Conservation (phyloP, 208 protist genomes). For the Leishmania arabica region DNA sequence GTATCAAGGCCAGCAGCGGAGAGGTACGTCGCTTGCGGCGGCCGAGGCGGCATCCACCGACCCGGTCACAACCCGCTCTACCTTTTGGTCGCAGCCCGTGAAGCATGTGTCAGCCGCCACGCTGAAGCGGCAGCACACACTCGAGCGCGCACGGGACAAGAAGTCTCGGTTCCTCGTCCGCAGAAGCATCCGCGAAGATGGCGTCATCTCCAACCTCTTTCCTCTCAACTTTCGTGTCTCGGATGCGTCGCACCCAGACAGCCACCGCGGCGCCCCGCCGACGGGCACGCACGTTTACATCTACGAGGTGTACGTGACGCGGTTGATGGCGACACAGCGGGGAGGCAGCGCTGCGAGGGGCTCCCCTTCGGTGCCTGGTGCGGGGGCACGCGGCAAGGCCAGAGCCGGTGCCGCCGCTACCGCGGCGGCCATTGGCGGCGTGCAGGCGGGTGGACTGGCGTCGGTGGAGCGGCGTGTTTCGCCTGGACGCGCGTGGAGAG, state of each 20-base stretch:
- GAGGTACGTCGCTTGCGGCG: background rate
- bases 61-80: constrained; percentile 7
- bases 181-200: constrained; percentile 64
- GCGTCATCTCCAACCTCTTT: constrained; percentile 82
- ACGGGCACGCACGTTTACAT: constrained; percentile 41
- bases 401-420: background rate
- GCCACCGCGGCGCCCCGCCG: background rate
- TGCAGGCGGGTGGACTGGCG: constrained; percentile 2
- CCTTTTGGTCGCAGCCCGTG: constrained; percentile 63
- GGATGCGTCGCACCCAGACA: background rate
- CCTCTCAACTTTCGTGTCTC: constrained; percentile 35
- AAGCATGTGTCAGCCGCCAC: constrained; percentile 35
- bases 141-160: constrained; percentile 62
- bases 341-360: background rate
- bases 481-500: constrained; percentile 46
- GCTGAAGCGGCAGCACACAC: constrained; percentile 51
- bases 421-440: background rate
- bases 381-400: background rate
- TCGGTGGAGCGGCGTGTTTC: constrained; percentile 43
- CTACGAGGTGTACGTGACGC: constrained; percentile 84
- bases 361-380: background rate
- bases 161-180: constrained; percentile 61
- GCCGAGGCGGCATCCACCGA: background rate
- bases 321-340: constrained; percentile 10
- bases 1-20: background rate